Conservation (phyloP, 768 basidiomycete genomes). For the Chalciporus pseudorubinellus region DNA sequence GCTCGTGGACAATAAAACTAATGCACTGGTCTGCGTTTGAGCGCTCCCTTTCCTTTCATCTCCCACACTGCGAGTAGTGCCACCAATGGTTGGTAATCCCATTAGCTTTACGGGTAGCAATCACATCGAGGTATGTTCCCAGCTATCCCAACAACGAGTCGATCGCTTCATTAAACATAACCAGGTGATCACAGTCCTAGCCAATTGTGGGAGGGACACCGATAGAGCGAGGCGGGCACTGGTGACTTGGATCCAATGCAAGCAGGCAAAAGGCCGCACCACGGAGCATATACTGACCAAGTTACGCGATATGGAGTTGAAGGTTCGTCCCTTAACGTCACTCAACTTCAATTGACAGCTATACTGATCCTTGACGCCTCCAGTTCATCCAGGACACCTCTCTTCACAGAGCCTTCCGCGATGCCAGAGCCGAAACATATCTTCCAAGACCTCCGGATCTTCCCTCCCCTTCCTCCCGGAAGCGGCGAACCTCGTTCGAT, state of each 20-base stretch:
- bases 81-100: neutral
- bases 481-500: neutral
- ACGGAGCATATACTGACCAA: neutral
- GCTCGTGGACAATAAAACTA: neutral
- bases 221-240: neutral
- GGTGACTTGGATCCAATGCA: neutral
- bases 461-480: slow-evolving; percentile 18
- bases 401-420: slow-evolving; percentile 31
- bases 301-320: slow-evolving; percentile 27
- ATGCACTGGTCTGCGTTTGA: neutral
- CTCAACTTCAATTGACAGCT: neutral
- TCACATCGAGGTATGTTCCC: neutral
- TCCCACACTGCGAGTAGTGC: neutral
- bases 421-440: slow-evolving; percentile 30
- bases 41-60: neutral
- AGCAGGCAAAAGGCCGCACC: neutral
- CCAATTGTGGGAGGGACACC: neutral
- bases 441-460: slow-evolving; percentile 27
- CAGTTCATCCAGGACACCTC: slow-evolving; percentile 32
- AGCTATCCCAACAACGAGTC: too few relatives aligned
- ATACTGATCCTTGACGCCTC: too few relatives aligned
- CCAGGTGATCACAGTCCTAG: neutral
- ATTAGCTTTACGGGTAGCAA: neutral
- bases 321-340: slow-evolving; percentile 15
- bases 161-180: too few relatives aligned